Percentiles rank a stretch among this genome's conserved stretches.
Conservation (phyloP, 2,329 filamentous ascomycete genomes). For the Xylariaceae sp. region DNA sequence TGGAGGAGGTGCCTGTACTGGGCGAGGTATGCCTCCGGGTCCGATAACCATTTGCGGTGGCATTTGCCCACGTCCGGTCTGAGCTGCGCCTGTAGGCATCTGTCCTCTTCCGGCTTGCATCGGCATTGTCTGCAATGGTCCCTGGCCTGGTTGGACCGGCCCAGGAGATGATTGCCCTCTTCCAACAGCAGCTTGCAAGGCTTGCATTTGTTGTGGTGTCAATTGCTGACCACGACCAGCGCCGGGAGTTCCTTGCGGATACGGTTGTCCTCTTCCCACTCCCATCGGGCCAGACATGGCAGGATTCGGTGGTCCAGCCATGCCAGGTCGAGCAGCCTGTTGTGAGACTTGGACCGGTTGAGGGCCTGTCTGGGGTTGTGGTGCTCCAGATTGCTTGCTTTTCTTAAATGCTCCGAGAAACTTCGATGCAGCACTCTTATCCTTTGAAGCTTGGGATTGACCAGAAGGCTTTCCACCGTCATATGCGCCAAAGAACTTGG, state of each 20-base stretch:
- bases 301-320: neutral
- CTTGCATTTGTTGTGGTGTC: slow-evolving; percentile 20
- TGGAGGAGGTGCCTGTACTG: slow-evolving; percentile 14
- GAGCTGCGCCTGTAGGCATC: slow-evolving; percentile 10
- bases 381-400: slow-evolving; percentile 19
- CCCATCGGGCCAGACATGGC: neutral
- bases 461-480: slow-evolving; percentile 17
- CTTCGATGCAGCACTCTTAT: slow-evolving; percentile 31
- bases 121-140: slow-evolving; percentile 6
- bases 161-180: neutral
- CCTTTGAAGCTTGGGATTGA: slow-evolving; percentile 21
- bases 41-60: slow-evolving; percentile 19
- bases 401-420: slow-evolving; percentile 31
- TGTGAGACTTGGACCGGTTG: slow-evolving; percentile 18
- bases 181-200: neutral
- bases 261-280: slow-evolving; percentile 2
- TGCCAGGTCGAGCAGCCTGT: slow-evolving; percentile 6
- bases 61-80: slow-evolving; percentile 20
- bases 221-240: slow-evolving; percentile 17
- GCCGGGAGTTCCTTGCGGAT: slow-evolving; percentile 12
- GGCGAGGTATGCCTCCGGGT: slow-evolving; percentile 10
- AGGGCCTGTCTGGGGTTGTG: slow-evolving; percentile 16
- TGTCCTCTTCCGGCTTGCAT: slow-evolving; percentile 15
- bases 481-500: slow-evolving; percentile 29
- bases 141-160: slow-evolving; percentile 4